A percentile compares a stretch with the other conserved stretches of the same genome.
Evolutionary conservation across 1,139 yeast species (phyloP).

Genomic region (Protomyces lactucae-debilis): DNA sequence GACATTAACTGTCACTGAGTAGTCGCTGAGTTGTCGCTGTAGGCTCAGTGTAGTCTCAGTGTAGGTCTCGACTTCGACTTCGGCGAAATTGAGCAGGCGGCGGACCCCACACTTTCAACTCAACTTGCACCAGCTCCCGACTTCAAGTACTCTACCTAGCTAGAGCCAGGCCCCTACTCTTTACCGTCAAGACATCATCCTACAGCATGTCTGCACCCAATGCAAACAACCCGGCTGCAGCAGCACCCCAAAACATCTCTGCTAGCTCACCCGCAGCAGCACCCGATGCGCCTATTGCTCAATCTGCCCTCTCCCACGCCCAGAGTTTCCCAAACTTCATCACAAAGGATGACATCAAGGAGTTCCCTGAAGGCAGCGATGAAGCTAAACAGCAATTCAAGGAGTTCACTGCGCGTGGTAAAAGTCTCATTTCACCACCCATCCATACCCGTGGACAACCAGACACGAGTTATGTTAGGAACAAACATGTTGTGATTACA

Average conservation of each 20-base stretch:
- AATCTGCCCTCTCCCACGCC: background rate
- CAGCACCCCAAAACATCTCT: background rate
- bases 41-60: no score
- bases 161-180: no score
- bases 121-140: no score
- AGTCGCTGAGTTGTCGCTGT: no score
- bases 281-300: background rate
- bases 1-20: no score
- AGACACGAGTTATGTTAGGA: background rate
- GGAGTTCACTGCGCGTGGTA: background rate
- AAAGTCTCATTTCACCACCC: background rate
- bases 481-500: constrained; percentile 17
- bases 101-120: no score
- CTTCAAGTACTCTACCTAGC: no score
- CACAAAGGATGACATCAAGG: background rate
- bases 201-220: background rate
- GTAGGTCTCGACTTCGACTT: no score
- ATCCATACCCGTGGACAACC: constrained; percentile 2
- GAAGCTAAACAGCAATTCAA: background rate
- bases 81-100: no score
- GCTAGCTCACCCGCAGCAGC: background rate
- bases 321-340: background rate
- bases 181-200: no score
- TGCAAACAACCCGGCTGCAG: background rate
- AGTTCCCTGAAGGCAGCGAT: background rate